Evolutionary conservation across 495 filamentous ascomycete species (phyloP).

Genomic region (Chaetomium fimeti): DNA sequence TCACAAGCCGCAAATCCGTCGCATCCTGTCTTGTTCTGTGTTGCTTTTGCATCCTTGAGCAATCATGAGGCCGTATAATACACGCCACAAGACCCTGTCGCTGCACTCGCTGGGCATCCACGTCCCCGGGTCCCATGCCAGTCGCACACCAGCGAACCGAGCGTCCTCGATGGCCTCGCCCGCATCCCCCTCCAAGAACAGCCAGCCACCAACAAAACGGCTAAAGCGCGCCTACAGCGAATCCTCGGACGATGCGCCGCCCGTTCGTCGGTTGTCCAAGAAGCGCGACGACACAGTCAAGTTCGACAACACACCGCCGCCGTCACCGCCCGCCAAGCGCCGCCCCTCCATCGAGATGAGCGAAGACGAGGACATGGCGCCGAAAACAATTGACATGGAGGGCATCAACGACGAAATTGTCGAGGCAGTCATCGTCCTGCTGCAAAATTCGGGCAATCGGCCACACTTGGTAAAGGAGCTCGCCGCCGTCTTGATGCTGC

Average conservation of each 20-base stretch:
- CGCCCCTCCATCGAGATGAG: slow-evolving; percentile 44
- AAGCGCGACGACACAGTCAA: slow-evolving; percentile 56
- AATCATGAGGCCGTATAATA: slow-evolving; percentile 88
- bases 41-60: slow-evolving; percentile 12
- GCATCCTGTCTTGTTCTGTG: slow-evolving; percentile 17
- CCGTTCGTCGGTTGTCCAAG: slow-evolving; percentile 53
- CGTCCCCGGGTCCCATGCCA: slow-evolving; percentile 67
- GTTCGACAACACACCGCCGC: slow-evolving; percentile 70
- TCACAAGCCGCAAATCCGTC: slow-evolving; percentile 28
- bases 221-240: slow-evolving; percentile 75
- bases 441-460: slow-evolving; percentile 88
- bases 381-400: slow-evolving; percentile 71
- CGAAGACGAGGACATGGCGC: slow-evolving; percentile 34
- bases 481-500: slow-evolving; percentile 70
- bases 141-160: slow-evolving; percentile 49
- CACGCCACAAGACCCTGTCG: slow-evolving; percentile 93
- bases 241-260: slow-evolving; percentile 48
- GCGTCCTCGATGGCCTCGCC: slow-evolving; percentile 49
- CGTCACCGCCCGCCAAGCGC: slow-evolving; percentile 58
- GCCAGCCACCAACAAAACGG: slow-evolving; percentile 72
- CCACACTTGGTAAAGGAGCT: slow-evolving; percentile 95
- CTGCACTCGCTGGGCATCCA: slow-evolving; percentile 91
- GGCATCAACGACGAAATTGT: slow-evolving; percentile 95
- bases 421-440: slow-evolving; percentile 82
- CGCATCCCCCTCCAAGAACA: slow-evolving; percentile 51